Evolutionary conservation across 257 asterid species (phyloP).

Genomic region (Salvia hispanica): DNA sequence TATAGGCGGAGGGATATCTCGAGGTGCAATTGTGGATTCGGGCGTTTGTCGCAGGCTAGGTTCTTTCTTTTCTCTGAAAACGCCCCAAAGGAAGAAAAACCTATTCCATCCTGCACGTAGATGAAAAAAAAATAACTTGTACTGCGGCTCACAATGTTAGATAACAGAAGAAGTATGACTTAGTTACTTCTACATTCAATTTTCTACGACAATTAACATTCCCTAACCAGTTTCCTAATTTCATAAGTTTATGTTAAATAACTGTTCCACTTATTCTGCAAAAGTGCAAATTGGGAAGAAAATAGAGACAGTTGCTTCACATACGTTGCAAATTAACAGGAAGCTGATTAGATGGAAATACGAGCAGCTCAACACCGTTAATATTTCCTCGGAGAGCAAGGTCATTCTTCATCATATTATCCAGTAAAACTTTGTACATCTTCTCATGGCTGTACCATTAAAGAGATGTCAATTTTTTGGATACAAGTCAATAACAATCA

Average conservation of each 20-base stretch:
- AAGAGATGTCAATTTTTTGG: conserved; percentile 31
- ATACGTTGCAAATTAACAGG: conserved; percentile 81
- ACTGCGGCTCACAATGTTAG: conserved; percentile 13
- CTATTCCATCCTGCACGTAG: conserved; percentile 77
- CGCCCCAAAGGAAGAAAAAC: conserved; percentile 86
- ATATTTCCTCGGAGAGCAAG: conserved; percentile 76
- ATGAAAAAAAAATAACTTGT: conserved; percentile 20
- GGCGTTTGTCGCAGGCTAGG: conserved; percentile 44
- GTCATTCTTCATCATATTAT: conserved; percentile 81
- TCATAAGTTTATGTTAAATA: conserved; percentile 10
- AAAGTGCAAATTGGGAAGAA: conserved; percentile 64
- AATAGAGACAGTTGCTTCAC: conserved; percentile 26
- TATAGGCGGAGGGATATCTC: conserved; percentile 51
- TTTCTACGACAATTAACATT: not conserved
- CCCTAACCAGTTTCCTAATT: conserved; percentile 2
- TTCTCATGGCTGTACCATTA: conserved; percentile 67
- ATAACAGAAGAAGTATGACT: conserved; percentile 12
- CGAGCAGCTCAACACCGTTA: conserved; percentile 79
- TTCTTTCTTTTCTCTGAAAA: conserved; percentile 72
- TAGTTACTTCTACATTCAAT: conserved; percentile 9
- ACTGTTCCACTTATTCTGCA: conserved; percentile 56
- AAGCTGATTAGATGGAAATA: conserved; percentile 85
- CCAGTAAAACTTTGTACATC: conserved; percentile 69
- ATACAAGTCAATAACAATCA: conserved; percentile 21
- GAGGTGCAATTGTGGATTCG: conserved; percentile 43